phyloP scores from a whole-genome alignment of 345 rosid species.

The Gossypium australe region DNA sequence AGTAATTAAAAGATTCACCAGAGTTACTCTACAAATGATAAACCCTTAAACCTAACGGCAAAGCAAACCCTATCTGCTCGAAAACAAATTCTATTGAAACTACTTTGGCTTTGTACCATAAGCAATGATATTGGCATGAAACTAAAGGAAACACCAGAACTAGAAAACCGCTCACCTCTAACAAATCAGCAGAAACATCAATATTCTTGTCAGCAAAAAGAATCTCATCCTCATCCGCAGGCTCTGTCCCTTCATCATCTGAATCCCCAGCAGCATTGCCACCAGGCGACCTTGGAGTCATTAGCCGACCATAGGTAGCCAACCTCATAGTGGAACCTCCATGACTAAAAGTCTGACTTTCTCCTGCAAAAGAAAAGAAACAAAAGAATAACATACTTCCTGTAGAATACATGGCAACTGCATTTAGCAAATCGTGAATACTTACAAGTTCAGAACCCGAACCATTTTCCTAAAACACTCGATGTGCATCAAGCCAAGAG shows the following conservation, averaged over 20 bases:
- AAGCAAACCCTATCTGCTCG: neutral
- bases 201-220: slow-evolving; percentile 18
- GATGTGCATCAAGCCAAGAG: neutral
- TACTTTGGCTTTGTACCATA: neutral
- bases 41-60: neutral
- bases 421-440: neutral
- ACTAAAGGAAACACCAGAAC: neutral
- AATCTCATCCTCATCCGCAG: slow-evolving; percentile 31
- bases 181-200: slow-evolving; percentile 23
- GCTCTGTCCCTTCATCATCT: slow-evolving; percentile 47
- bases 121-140: neutral
- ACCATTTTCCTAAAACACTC: neutral
- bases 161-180: slow-evolving; percentile 10
- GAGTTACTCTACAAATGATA: neutral
- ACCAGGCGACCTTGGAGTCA: slow-evolving; percentile 42
- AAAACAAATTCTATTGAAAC: neutral
- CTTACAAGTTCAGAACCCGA: neutral
- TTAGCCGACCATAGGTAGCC: slow-evolving; percentile 29
- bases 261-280: slow-evolving; percentile 34
- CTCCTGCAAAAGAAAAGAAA: slow-evolving; percentile 21
- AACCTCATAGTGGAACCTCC: slow-evolving; percentile 34
- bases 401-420: neutral
- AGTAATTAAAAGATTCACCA: neutral
- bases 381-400: neutral
- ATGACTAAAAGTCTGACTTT: slow-evolving; percentile 26